These are phyloP conservation scores for Fragaria nilgerrensis DNA, from an alignment of 306 rosid genomes.

Conservation along the genomic window DNA sequence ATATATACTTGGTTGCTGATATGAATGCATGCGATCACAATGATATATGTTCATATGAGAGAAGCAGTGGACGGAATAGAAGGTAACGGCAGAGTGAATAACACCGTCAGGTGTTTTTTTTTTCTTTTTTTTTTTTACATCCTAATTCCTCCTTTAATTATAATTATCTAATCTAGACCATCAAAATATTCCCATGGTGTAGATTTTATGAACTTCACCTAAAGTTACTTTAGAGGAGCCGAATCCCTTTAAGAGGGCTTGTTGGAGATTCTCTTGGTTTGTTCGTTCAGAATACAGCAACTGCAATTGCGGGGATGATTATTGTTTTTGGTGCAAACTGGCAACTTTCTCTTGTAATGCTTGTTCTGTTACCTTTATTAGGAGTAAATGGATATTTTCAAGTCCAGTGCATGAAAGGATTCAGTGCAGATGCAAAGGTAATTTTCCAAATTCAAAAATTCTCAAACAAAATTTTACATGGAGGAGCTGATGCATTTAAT, in stretches of 20 bases:
- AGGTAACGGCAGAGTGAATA: too few relatives aligned
- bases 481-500: background rate
- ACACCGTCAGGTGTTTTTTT: too few relatives aligned
- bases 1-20: too few relatives aligned
- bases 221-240: too few relatives aligned
- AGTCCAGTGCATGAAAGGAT: slow-evolving; percentile 54
- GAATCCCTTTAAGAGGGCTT: slow-evolving; percentile 51
- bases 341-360: slow-evolving; percentile 61
- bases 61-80: too few relatives aligned
- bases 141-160: too few relatives aligned
- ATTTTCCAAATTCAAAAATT: background rate
- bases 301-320: slow-evolving; percentile 49
- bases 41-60: too few relatives aligned
- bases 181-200: too few relatives aligned
- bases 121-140: too few relatives aligned
- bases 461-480: background rate
- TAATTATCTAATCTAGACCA: too few relatives aligned
- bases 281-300: slow-evolving; percentile 49
- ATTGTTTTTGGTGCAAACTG: slow-evolving; percentile 68
- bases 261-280: slow-evolving; percentile 75
- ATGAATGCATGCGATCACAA: too few relatives aligned
- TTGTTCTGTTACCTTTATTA: slow-evolving; percentile 55
- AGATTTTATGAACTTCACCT: too few relatives aligned
- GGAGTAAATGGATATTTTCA: slow-evolving; percentile 53
- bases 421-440: slow-evolving; percentile 67